These are phyloP conservation scores for Aureobasidium subglaciale DNA, from an alignment of 2,329 filamentous ascomycete species.

Conservation along the genomic window DNA sequence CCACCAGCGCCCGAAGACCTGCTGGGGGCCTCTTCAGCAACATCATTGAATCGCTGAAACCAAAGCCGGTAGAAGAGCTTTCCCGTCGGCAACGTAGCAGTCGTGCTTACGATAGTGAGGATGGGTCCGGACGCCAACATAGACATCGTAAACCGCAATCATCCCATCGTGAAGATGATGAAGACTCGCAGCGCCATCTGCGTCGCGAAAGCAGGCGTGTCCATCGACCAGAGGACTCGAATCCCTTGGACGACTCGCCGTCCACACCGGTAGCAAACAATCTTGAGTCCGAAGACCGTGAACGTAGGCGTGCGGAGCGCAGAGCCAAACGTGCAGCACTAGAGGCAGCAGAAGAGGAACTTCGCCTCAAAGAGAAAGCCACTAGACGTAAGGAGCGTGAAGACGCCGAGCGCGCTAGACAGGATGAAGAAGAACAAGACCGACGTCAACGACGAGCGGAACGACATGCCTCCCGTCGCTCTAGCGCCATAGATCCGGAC, in stretches of 20 bases:
- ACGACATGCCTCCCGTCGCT: slow-evolving; percentile 23
- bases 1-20: slow-evolving; percentile 53
- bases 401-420: slow-evolving; percentile 24
- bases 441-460: slow-evolving; percentile 15
- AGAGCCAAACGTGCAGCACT: slow-evolving; percentile 32
- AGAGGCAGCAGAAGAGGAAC: slow-evolving; percentile 33
- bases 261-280: slow-evolving; percentile 26
- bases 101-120: slow-evolving; percentile 28
- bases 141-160: slow-evolving; percentile 21
- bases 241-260: slow-evolving; percentile 21
- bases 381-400: slow-evolving; percentile 24
- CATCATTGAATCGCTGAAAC: slow-evolving; percentile 37
- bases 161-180: slow-evolving; percentile 22
- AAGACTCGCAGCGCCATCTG: slow-evolving; percentile 26
- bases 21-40: slow-evolving; percentile 49
- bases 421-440: not conserved
- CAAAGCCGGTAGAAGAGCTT: slow-evolving; percentile 11
- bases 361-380: slow-evolving; percentile 25
- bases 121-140: slow-evolving; percentile 22
- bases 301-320: slow-evolving; percentile 27
- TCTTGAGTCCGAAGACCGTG: slow-evolving; percentile 20
- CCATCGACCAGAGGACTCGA: slow-evolving; percentile 22
- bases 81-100: not conserved
- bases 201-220: slow-evolving; percentile 32
- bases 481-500: slow-evolving; percentile 14